Evolutionary conservation across 2,329 filamentous ascomycete genomes (phyloP).

Genomic region (Pseudocercospora ulei): DNA sequence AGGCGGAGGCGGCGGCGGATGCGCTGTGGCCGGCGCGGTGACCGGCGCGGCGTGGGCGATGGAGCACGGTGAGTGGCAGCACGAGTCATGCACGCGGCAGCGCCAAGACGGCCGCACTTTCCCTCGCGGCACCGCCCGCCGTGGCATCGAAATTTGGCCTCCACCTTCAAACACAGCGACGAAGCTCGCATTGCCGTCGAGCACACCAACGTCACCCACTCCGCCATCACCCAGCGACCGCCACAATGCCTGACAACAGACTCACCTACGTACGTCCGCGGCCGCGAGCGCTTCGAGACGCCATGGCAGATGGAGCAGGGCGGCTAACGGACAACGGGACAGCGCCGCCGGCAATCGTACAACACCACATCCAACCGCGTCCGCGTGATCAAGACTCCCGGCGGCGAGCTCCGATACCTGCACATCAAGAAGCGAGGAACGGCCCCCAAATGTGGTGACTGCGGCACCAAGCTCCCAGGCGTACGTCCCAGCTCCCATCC

Average conservation of each 20-base stretch:
- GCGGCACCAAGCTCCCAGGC: slow-evolving; percentile 91
- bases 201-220: slow-evolving; percentile 11
- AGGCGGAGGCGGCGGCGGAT: slow-evolving; percentile 9
- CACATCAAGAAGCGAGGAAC: slow-evolving; percentile 99
- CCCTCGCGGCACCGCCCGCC: slow-evolving; percentile 3
- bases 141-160: not conserved
- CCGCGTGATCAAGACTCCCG: slow-evolving; percentile 90
- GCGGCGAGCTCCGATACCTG: slow-evolving; percentile 87
- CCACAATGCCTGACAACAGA: slow-evolving; percentile 47
- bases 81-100: slow-evolving; percentile 4
- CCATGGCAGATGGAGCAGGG: slow-evolving; percentile 21
- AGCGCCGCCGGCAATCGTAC: slow-evolving; percentile 59
- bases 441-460: slow-evolving; percentile 98
- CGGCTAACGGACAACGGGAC: slow-evolving; percentile 21
- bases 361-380: slow-evolving; percentile 98
- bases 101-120: slow-evolving; percentile 6
- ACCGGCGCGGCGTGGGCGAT: slow-evolving; percentile 20
- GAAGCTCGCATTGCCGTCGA: slow-evolving; percentile 8
- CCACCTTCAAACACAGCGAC: not conserved
- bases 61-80: slow-evolving; percentile 8
- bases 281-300: slow-evolving; percentile 9
- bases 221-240: slow-evolving; percentile 20
- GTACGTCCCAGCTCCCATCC: slow-evolving; percentile 55
- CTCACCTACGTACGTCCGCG: slow-evolving; percentile 47
- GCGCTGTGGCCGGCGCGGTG: slow-evolving; percentile 32